Base-by-base conservation (phyloP, 2,329 filamentous ascomycete genomes). In the Alternaria angustiovoidea region DNA sequence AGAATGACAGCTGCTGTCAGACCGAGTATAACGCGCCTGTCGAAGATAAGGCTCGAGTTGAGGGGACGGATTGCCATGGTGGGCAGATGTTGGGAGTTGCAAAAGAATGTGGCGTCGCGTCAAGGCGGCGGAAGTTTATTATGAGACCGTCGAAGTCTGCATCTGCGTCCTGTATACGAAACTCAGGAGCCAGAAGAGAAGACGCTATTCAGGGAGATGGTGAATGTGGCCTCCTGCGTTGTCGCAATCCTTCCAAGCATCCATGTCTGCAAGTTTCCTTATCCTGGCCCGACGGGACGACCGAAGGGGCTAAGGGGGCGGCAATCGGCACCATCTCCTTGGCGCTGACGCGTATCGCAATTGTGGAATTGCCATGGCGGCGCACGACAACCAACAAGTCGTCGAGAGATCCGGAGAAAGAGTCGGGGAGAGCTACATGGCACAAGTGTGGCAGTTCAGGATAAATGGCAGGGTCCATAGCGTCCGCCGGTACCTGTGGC, bases 11-110 rank as follows among this genome's bases (percentile, higher is more conserved):
- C 39, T 28, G 66, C 64, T 34, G 63, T 53, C 54, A 73, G 65
- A 24, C 65, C 68, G 16, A 73, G 55, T 6, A 73, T 41, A 42
- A 74, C 53, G 54, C 71, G 66, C 39, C 69, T 57, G 65, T 72
- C 71, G 57, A 72, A 70, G 57, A 72, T 71, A 28, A 71, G 67
- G 57, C 65, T 67, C 53, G 70, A 71, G 52, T 67, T 67, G 41
- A 71, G 68, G 26, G 65, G 63, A 48, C 68, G 68, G 24, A 72
- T 64, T 51, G 64, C 64, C 65, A 66, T 64, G 59, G 34, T 57
- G 53, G 57, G 55, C 51, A 22, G 14, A n/a, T 34, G 34, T 22
- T 49, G n/a, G 38, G 34, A 30, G 16, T 30, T 52, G 47, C 26
- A 38, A 63, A 62, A 30, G 63, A 58, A 54, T 43, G 60, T 57